Percentiles rank a stretch among this genome's conserved stretches.
These are phyloP conservation scores for Penicillium rolfsii DNA, from an alignment of 2,329 filamentous ascomycete genomes.

Conservation along the genomic window DNA sequence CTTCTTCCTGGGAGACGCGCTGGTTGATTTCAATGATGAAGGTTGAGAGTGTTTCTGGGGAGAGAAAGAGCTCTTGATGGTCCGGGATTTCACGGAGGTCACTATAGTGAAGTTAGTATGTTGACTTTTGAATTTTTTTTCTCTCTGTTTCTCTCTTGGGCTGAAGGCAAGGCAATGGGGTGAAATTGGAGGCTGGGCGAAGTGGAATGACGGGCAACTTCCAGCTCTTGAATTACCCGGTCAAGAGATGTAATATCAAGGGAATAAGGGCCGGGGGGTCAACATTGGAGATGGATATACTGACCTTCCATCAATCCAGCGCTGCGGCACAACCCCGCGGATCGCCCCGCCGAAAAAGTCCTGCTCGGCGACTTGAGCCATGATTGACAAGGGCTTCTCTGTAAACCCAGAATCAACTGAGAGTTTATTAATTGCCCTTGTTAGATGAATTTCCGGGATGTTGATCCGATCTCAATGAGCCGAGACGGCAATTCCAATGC, in stretches of 20 bases:
- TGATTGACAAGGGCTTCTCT: conserved; percentile 10
- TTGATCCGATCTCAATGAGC: background rate
- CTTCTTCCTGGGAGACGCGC: conserved; percentile 59
- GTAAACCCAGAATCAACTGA: too few relatives aligned
- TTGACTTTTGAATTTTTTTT: background rate
- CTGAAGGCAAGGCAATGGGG: background rate
- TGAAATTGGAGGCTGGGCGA: background rate
- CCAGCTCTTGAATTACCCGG: background rate
- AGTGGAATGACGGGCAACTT: background rate
- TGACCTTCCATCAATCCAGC: conserved; percentile 45
- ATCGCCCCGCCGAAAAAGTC: conserved; percentile 44
- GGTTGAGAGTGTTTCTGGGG: conserved; percentile 78
- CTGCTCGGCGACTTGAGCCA: conserved; percentile 33
- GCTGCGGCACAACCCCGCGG: conserved; percentile 36
- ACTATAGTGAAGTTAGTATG: conserved; percentile 28
- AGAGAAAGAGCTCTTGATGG: conserved; percentile 91
- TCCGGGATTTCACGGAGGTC: conserved; percentile 45
- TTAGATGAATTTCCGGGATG: background rate
- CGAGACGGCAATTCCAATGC: background rate
- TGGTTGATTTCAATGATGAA: conserved; percentile 91
- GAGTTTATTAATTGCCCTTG: background rate
- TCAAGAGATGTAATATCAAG: background rate
- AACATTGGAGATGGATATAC: conserved; percentile 12
- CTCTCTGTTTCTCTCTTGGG: background rate
- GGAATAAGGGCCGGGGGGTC: too few relatives aligned